These are phyloP conservation scores for Plasmodium malariae DNA, from an alignment of 169 alveolate genomes.

Conservation along the genomic window DNA sequence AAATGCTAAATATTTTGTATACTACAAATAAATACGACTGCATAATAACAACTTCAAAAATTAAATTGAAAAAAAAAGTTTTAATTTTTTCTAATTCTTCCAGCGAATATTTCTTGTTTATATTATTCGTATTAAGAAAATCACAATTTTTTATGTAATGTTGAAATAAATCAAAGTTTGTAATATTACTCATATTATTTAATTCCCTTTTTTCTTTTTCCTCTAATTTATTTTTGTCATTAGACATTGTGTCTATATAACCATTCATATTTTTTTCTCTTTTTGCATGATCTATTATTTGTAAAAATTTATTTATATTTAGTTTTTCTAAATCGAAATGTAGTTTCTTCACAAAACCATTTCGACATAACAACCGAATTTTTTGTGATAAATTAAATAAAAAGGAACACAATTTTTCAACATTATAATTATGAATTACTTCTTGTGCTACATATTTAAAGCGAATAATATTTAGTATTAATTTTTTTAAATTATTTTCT, in stretches of 20 bases:
- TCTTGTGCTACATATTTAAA: constrained; percentile 44
- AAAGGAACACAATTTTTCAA: constrained; percentile 53
- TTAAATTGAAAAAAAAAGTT: constrained; percentile 22
- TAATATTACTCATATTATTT: not conserved
- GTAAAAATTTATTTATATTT: constrained; percentile 21
- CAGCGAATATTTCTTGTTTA: not conserved
- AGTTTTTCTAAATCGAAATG: not conserved
- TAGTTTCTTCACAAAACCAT: constrained; percentile 11
- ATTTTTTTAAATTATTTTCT: constrained; percentile 34
- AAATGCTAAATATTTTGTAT: constrained; percentile 20
- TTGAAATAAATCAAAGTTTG: constrained; percentile 10
- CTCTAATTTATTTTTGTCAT: not conserved
- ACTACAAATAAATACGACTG: constrained; percentile 33
- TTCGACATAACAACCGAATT: not conserved
- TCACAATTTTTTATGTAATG: constrained; percentile 16
- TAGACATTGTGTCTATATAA: not conserved
- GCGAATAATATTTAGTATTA: constrained; percentile 26
- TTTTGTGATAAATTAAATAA: constrained; percentile 38
- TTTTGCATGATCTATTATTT: not conserved
- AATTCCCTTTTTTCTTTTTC: not conserved
- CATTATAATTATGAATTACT: constrained; percentile 3
- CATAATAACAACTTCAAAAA: constrained; percentile 52
- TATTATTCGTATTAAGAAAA: not conserved
- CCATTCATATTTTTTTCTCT: not conserved
- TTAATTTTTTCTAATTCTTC: constrained; percentile 29